Evolutionary conservation across 352 stramenopile genomes (phyloP).

Genomic region (Phytophthora citrophthora): DNA sequence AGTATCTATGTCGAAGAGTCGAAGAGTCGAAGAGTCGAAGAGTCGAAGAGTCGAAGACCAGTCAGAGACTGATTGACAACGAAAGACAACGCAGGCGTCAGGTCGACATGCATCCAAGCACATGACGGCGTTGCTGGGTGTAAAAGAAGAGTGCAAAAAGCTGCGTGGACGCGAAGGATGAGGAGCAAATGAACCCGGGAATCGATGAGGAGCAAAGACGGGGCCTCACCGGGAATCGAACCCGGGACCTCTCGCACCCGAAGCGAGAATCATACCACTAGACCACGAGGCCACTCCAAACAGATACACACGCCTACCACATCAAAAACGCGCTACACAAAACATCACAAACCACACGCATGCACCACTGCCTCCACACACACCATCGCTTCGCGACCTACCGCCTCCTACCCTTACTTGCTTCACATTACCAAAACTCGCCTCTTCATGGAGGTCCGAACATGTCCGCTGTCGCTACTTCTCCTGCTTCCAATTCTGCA

Average conservation of each 20-base stretch:
- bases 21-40: too few species aligned
- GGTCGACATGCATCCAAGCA: too few species aligned
- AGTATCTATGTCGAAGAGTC: too few species aligned
- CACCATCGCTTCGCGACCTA: neutral
- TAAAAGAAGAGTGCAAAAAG: too few species aligned
- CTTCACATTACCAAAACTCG: neutral
- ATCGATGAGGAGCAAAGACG: neutral
- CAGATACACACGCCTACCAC: neutral
- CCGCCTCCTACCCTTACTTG: too few species aligned
- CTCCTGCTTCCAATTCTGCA: too few species aligned
- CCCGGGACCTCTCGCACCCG: neutral
- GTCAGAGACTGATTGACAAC: too few species aligned
- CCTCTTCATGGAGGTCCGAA: neutral
- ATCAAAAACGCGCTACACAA: neutral
- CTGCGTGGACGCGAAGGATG: neutral
- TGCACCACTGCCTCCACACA: neutral
- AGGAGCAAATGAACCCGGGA: too few species aligned
- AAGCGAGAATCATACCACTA: slow-evolving; percentile 1
- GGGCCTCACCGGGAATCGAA: neutral
- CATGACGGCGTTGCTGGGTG: too few species aligned
- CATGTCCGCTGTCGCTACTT: too few species aligned
- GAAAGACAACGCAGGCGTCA: too few species aligned
- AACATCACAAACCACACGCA: neutral
- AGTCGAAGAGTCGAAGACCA: too few species aligned
- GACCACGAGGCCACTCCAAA: neutral